Base-by-base conservation (phyloP, 805 yeast species). In the Grigorovia humatica region DNA sequence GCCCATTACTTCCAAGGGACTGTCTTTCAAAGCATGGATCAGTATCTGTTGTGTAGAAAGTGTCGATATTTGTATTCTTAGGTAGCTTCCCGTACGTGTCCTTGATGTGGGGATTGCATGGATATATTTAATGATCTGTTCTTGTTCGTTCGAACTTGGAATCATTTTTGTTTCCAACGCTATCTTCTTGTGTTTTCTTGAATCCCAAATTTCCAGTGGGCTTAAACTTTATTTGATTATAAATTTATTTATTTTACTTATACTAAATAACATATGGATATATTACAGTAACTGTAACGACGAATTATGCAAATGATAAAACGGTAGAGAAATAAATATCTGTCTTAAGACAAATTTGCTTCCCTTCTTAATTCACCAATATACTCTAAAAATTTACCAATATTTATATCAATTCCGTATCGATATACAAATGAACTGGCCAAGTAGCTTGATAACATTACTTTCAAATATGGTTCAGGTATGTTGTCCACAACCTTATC, bases 1-100 rank as follows among this genome's bases (percentile, higher is more conserved):
- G 4, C 98, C 99, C 98, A 91, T 91, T 6, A 93, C 80, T 65
- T 91, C 99, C 43, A 88, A 83, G 9, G 84, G 71, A 0, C 96
- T 96, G 5, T 97, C 97, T 0, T 82, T 72, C 23, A 84, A 72
- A 1, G 96, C 90, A 67, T 89, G 96, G 13, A 79, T 71, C 1
- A 85, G 67, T 85, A 89, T 88, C 61, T 88, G 88, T 53, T 78
- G 65, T 45, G 85, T 64, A 0, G 96, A 95, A 32, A 85, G 64
- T 1, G 87, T 74, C 1, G 95, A 85, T 1, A 89, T 75, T 2
- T 51, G 32, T 2, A 65, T 65, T 1, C 55, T 52, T 11, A 56
- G 54, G 52, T 57, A 64, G 18, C 3, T 13, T 3, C 42, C 42
- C 4, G 5, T 23, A 20, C 15, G 51, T 45, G 43, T 52, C 35